Evolutionary conservation across 805 yeast genomes (phyloP).

Genomic region (Metschnikowia amazonensis): DNA sequence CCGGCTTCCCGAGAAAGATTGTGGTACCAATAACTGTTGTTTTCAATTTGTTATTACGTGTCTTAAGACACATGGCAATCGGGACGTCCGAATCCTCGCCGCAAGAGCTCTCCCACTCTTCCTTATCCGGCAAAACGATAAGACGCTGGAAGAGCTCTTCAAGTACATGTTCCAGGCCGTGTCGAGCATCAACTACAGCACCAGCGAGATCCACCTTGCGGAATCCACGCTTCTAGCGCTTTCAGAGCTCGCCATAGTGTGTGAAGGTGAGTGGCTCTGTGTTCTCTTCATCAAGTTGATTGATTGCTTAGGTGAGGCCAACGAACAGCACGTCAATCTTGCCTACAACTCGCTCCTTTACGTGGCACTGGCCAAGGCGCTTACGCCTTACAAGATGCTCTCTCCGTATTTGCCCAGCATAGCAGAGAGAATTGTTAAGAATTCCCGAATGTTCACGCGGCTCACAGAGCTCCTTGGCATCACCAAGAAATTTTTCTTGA

Average conservation of each 20-base stretch:
- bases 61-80: conserved; percentile 36
- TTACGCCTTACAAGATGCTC: conserved; percentile 74
- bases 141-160: conserved; percentile 40
- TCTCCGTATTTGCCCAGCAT: conserved; percentile 77
- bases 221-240: conserved; percentile 60
- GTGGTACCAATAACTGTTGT: conserved; percentile 21
- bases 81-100: conserved; percentile 56
- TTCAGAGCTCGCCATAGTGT: conserved; percentile 59
- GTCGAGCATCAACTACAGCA: conserved; percentile 31
- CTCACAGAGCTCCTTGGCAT: conserved; percentile 66
- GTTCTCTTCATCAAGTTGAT: conserved; percentile 61
- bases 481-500: conserved; percentile 56
- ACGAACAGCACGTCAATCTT: conserved; percentile 62
- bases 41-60: conserved; percentile 42
- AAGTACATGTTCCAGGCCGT: conserved; percentile 41
- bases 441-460: conserved; percentile 51
- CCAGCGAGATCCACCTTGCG: conserved; percentile 39
- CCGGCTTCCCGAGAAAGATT: conserved; percentile 40
- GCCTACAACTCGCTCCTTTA: conserved; percentile 61
- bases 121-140: conserved; percentile 35
- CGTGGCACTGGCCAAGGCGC: conserved; percentile 51
- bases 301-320: conserved; percentile 59
- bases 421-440: conserved; percentile 59
- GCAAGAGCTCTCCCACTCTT: conserved; percentile 53
- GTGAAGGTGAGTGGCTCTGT: conserved; percentile 66